phyloP scores from a whole-genome alignment of 306 rosid species.

The Casuarina equisetifolia region DNA sequence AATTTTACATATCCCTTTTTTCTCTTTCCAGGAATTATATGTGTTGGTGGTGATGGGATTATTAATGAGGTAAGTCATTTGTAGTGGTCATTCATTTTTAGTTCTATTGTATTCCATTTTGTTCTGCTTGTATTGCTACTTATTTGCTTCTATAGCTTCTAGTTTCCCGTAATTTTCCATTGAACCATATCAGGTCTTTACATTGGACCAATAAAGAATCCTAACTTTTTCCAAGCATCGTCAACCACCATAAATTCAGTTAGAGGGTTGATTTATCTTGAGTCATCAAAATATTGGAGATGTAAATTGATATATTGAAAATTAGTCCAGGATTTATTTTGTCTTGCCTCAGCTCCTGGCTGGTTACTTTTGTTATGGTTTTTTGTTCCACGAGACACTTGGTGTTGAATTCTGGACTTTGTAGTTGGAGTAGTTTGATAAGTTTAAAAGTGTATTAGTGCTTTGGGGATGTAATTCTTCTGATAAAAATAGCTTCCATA shows the following conservation, averaged over 20 bases:
- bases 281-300: neutral
- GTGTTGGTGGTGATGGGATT: constrained; percentile 99
- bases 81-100: constrained; percentile 13
- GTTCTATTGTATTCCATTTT: constrained; percentile 11
- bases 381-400: neutral
- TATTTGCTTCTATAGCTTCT: neutral
- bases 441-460: neutral
- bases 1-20: constrained; percentile 20
- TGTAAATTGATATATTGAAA: neutral
- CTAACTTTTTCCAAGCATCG: constrained; percentile 6
- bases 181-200: neutral
- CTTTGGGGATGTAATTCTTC: neutral
- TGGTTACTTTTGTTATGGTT: neutral
- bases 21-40: constrained; percentile 79
- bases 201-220: constrained; percentile 12
- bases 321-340: neutral
- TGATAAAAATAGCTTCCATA: neutral
- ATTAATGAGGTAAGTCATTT: constrained; percentile 86
- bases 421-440: neutral
- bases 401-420: neutral
- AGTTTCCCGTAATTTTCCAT: neutral
- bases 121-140: neutral
- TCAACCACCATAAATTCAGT: neutral
- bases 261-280: neutral
- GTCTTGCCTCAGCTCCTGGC: neutral